Base-by-base conservation (phyloP, 306 rosid species). In the Dicorynia guianensis region DNA sequence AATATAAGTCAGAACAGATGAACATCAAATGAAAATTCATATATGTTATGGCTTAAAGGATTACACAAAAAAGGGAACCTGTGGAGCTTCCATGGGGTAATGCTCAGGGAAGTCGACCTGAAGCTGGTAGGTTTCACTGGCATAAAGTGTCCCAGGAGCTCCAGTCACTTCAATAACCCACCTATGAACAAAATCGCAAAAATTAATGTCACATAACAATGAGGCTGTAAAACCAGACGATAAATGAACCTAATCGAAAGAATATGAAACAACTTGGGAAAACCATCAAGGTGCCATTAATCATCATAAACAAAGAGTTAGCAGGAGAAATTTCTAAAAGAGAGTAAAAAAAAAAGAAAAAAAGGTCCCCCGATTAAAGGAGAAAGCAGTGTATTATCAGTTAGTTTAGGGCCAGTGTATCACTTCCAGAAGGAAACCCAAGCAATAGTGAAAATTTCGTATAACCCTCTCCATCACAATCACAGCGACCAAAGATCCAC, bases 11-110 rank as follows among this genome's bases (percentile, higher is more conserved):
- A 71, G 56, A 79, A 69, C 38, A 71, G 3, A 67, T 85, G 59
- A 88, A 90, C 30, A 25, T 25, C n/a, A 50, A 65, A 63, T 9
- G 42, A 50, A 5, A 73, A 57, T 46, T 64, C 3, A 55, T 38
- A 71, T 7, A 46, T 8, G 12, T 12, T 11, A 72, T 8, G 20
- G 34, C 15, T 0, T 14, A 58, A 73, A 46, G 34, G 17, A 25
- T 5, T 38, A 18, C n/a, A 49, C 6, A 11, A n/a, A 30, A 12
- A 25, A 40, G 52, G 57, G 34, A 57, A 96, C 99, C 99, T 96
- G 99, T 0, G 99, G 99, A 43, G 99, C 98, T 87, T 96, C 98
- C 99, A 96, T 96, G 1, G 98, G 99, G 76, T 96, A 96, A 89
- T 96, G 92, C 90, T 96, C 98, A 4, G 99, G 99, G 76, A 96